Base-by-base conservation (phyloP, 2,329 filamentous ascomycete species). In the Zasmidium cellare region DNA sequence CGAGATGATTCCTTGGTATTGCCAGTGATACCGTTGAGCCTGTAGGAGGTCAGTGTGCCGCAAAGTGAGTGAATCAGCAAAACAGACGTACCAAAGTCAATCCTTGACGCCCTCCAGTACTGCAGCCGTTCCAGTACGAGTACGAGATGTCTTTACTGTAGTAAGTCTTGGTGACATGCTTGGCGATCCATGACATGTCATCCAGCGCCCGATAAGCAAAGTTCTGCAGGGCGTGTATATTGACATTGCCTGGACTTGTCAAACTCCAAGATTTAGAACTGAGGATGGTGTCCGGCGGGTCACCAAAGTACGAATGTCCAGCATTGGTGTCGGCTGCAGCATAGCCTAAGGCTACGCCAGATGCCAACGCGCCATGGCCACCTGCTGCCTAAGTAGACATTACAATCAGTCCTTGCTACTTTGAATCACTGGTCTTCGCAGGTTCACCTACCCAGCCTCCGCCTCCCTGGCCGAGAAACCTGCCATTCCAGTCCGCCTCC, bases 1-100 rank as follows among this genome's bases (percentile, higher is more conserved):
- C 3, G 77, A 75, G 3, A 76, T 55, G 51, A 79, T 77, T 19
- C 76, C 75, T 58, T 79, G 71, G 55, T 72, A 78, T 2, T 67
- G 64, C 1, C 66, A 52, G 6, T 75, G 75, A 57, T 72, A 77
- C 11, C 70, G 57, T 54, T 78, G 75, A 23, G 63, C 63, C 55
- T 52, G 11, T 14, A 7, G n/a, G 3, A 41, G 18, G 12, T 44
- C 31, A 52, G 23, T 28, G 16, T n/a, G 9, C 16, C 14, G 20
- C 5, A 45, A 16, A 16, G 3, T 9, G 7, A 14, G 7, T 38
- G 3, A 9, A 20, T 2, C 9, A 23, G 24, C 3, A 20, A n/a
- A n/a, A 18, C 16, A 16, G 3, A 47, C 55, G 16, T 52, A 57
- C 55, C 11, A 57, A 23, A 64, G 71, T 72, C n/a, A 74, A 56